These are phyloP conservation scores for Diaporthe vexans DNA, from an alignment of 2,329 filamentous ascomycete species.

Conservation along the genomic window DNA sequence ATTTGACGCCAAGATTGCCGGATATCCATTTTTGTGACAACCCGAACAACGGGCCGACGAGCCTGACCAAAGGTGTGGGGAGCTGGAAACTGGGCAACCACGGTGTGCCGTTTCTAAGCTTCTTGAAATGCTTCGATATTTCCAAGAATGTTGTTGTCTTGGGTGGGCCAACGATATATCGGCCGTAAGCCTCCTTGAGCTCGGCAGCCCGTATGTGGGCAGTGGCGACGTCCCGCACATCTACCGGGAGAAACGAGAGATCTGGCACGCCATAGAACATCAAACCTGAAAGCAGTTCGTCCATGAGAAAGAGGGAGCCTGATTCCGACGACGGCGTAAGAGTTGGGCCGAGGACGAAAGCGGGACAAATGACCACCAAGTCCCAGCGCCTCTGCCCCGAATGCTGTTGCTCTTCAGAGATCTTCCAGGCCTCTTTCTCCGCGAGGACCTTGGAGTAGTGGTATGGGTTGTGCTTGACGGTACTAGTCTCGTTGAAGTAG, in stretches of 20 bases:
- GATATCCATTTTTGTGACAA: slow-evolving; percentile 39
- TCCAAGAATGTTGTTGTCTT: slow-evolving; percentile 36
- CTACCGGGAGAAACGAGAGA: slow-evolving; percentile 44
- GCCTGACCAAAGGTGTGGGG: slow-evolving; percentile 18
- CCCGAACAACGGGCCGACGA: slow-evolving; percentile 37
- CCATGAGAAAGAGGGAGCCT: slow-evolving; percentile 47
- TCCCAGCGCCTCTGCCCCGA: slow-evolving; percentile 44
- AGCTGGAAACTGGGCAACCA: slow-evolving; percentile 38
- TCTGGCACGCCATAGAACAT: slow-evolving; percentile 47
- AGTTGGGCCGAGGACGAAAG: slow-evolving; percentile 46
- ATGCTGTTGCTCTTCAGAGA: slow-evolving; percentile 42
- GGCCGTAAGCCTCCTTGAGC: slow-evolving; percentile 35
- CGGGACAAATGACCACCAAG: slow-evolving; percentile 48
- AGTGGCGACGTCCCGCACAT: slow-evolving; percentile 46
- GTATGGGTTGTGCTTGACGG: slow-evolving; percentile 47
- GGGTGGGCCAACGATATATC: slow-evolving; percentile 35
- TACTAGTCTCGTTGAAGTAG: slow-evolving; percentile 47
- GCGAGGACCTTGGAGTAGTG: slow-evolving; percentile 48
- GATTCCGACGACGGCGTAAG: slow-evolving; percentile 45
- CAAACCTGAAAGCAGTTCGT: slow-evolving; percentile 46
- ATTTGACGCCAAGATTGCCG: slow-evolving; percentile 34
- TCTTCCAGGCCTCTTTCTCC: slow-evolving; percentile 48
- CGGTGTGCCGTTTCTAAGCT: slow-evolving; percentile 15
- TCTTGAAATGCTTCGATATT: slow-evolving; percentile 36
- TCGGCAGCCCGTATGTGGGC: slow-evolving; percentile 43